Evolutionary conservation across 75 land plant species (phyloP).

Genomic region (Picea glauca): DNA sequence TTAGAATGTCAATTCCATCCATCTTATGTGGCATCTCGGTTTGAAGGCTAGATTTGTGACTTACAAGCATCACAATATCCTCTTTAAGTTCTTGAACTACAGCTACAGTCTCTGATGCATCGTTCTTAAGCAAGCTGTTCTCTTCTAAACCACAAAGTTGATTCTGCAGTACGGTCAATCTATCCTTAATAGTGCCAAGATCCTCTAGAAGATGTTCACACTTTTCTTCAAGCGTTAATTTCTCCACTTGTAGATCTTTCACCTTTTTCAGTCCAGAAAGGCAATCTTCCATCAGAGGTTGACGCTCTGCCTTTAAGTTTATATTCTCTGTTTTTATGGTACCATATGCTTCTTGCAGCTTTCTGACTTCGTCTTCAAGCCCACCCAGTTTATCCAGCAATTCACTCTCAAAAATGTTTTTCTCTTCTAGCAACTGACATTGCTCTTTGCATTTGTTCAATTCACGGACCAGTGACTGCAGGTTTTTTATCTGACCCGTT

Average conservation of each 20-base stretch:
- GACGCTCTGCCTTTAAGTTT: background rate
- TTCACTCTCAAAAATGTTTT: constrained; percentile 5
- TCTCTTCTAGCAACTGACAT: background rate
- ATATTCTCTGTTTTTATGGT: background rate
- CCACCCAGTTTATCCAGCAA: background rate
- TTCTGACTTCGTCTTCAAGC: background rate
- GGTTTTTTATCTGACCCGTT: background rate
- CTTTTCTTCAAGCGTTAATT: background rate
- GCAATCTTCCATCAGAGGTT: background rate
- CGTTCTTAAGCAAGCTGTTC: background rate
- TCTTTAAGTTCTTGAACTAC: background rate
- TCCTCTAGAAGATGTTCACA: background rate
- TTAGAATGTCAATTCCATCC: background rate
- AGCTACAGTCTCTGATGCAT: background rate
- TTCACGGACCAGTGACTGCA: constrained; percentile 9
- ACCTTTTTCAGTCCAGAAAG: background rate
- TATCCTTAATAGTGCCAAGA: background rate
- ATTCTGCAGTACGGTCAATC: background rate
- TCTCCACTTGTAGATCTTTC: background rate
- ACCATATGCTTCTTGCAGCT: background rate
- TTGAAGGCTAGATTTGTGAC: background rate
- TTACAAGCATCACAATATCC: background rate
- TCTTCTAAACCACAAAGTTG: background rate
- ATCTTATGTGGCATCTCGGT: background rate
- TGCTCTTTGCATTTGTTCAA: background rate